Base-by-base conservation (phyloP, 2,329 filamentous ascomycete genomes). In the Colletotrichum higginsianum region DNA sequence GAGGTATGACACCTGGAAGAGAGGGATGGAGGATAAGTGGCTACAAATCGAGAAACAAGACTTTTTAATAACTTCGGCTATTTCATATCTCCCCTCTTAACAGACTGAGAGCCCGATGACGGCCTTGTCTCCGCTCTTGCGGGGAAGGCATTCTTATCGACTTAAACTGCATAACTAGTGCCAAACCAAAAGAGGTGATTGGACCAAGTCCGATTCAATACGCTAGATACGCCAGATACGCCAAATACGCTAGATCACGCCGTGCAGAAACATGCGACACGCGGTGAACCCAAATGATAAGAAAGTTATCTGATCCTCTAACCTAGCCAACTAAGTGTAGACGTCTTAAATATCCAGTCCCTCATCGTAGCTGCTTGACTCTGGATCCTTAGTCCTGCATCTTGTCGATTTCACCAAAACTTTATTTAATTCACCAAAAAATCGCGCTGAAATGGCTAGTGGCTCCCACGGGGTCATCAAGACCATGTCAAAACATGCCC, bases 201-300 rank as follows among this genome's bases (percentile, higher is more conserved):
- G 3, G 7, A 2, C 30, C 18, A 21, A 9, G 21, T 7, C 38
- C 18, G 30, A n/a, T 49, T 2, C 6, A 12, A 58, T 38, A 68
- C 68, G 68, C 68, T 57, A 63, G 44, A 71, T 71, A 71, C 61
- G 66, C 61, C 66, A 67, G 58, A 57, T 67, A 67, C 53, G 66
- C 65, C 42, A 40, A 4, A 30, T 30, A 4, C 30, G 26, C 26
- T 26, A 26, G 23, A 26, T 3, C 3, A 3, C 52, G 52, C 52
- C 35, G 11, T 55, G 52, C 64, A 67, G 64, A 71, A 67, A 67
- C 57, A 38, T 52, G 47, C 52, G 62, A 44, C 60, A 56, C 46
- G 67, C 55, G 16, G 21, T 44, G 49, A 55, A 44, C 49, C 47
- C 61, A 52, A 23, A 21, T 55, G 4, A 35, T 26, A 23, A 2